Evolutionary conservation across 805 yeast species (phyloP), one percentile per base, ranked within the genome.

Genomic region (Scheffersomyces spartinae): DNA sequence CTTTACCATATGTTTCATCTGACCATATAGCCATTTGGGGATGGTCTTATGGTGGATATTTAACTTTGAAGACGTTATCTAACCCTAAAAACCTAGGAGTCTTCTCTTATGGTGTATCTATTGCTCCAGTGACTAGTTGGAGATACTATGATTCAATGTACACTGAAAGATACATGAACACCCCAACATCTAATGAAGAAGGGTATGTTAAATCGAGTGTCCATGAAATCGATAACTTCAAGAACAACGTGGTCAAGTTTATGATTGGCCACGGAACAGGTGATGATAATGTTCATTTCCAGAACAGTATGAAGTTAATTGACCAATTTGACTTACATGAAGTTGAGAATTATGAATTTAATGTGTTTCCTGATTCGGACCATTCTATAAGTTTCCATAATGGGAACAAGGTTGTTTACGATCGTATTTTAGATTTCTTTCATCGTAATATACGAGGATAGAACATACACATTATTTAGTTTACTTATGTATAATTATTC

Each of bases 61-160:
- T 84, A 64, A 85, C 98, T 0, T 64, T 91, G 39, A 91, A 86
- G 52, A 79, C 94, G 0, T 56, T 91, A 24, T 97, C 91, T 51
- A 62, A 64, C 13, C 97, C 91, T 50, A 64, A 61, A 2, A 83
- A 84, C 10, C 62, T 58, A 4, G 55, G 70, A 18, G 70, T 74
- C 9, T 86, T 91, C 64, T 71, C 71, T 30, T 91, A 74, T 48
- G 97, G 97, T 7, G 74, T 85, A 67, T 77, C 97, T 0, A 97
- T 91, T 13, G 98, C 98, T 0, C 98, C 98, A 1, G 98, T 91
- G 3, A 91, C 97, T 0, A 80, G 85, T 47, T 91, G 96, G 96
- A 55, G 71, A 28, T 65, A 81, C 28, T 91, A 88, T 47, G 97
- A 88, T 52, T 80, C 95, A 1, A 72, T 88, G 10, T 88, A 91